Evolutionary conservation across 2,329 filamentous ascomycete genomes (phyloP), one percentile per base, ranked within the genome.

Genomic region (Ophiocordyceps unilateralis): DNA sequence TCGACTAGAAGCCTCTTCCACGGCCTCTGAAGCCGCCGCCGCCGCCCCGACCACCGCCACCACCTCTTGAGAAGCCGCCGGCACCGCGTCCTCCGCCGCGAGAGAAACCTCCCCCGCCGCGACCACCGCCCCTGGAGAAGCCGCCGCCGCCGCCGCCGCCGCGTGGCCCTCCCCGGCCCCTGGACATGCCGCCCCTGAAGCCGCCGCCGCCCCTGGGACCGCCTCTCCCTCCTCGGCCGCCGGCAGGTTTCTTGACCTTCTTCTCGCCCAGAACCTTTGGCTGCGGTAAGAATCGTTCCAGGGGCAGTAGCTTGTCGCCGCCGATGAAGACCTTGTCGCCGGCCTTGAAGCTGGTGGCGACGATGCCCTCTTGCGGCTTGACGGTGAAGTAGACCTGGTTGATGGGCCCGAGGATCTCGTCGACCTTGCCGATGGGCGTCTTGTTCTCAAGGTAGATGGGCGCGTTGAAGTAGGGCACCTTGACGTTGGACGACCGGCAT

Each of bases 371-470:
- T 60, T 86, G 80, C 43, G 89, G 88, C 70, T 96, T 96, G 65
- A 98, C 83, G 56, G 89, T 96, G 73, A 98, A 98, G 72, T 83
- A 94, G 56, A 96, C 85, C 66, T 95, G 83, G 73, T 94, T 96
- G 65, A 98, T 84, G 49, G 91, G 89, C 45, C 91, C 91, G 53
- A 98, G 81, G 52, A 98, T 83, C 69, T 98, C 91, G 68, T 98
- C 91, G 59, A 98, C 83, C 68, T 96, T 96, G 63, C 91, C 91
- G 62, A 98, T 78, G 48, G 83, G 72, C 39, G 83, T 89, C 81
- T 96, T 98, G 73, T 96, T 98, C 74, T 96, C 89, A 56, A 96
- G 81, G 69, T 91, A 98, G 64, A 98, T 93, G 53, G 87, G 87
- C 48, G 91, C 91, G 71, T 95, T 96, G 81, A 98, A 98, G 70